Evolutionary conservation across 2,329 filamentous ascomycete species (phyloP).

Genomic region (Aspergillus calidoustus): DNA sequence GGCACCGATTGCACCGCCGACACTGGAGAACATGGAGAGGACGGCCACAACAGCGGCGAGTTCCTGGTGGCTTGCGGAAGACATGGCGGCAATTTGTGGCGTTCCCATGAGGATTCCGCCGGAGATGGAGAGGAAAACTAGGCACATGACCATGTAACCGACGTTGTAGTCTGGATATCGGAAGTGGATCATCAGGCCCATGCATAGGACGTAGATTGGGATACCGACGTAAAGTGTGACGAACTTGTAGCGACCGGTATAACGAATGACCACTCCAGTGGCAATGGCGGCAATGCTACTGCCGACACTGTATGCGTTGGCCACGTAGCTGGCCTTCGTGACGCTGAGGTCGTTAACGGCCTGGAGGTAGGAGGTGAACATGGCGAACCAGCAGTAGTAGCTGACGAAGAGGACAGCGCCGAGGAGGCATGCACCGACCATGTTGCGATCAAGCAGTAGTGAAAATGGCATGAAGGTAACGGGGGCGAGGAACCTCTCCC

Average conservation of each 20-base stretch:
- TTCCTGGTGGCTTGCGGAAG: neutral
- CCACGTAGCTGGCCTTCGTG: neutral
- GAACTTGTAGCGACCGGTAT: neutral
- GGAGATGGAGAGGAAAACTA: neutral
- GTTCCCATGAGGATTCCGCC: neutral
- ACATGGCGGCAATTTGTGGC: neutral
- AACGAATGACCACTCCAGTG: constrained; percentile 21
- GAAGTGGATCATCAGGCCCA: neutral
- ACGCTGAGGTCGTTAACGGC: neutral
- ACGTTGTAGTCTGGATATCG: neutral
- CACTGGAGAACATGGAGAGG: neutral
- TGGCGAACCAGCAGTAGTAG: neutral
- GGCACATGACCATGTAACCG: neutral
- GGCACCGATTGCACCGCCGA: neutral
- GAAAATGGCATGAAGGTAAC: neutral
- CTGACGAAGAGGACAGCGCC: neutral
- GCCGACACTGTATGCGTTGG: neutral
- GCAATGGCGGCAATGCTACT: constrained; percentile 5
- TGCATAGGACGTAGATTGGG: neutral
- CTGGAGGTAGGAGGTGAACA: neutral
- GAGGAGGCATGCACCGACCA: neutral
- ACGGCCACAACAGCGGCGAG: neutral
- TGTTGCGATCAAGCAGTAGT: neutral
- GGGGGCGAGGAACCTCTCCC: neutral
- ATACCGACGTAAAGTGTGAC: neutral